Conservation (phyloP, 495 filamentous ascomycete species). For the Penicillium arizonense region DNA sequence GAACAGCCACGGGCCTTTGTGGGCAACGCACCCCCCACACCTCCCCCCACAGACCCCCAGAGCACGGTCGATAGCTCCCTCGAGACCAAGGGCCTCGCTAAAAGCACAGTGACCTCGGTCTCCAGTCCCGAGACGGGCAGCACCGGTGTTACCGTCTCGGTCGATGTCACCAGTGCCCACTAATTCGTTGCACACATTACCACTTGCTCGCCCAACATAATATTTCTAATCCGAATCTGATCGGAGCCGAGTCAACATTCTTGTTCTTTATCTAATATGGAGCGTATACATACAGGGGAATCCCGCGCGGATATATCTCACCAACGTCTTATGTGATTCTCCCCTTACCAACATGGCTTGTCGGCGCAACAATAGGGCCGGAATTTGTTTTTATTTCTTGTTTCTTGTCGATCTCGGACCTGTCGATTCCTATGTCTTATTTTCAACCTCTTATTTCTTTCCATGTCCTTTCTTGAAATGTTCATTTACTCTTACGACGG, state of each 20-base stretch:
- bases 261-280: conserved; percentile 37
- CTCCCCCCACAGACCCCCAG: conserved; percentile 43
- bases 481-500: conserved; percentile 24
- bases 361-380: conserved; percentile 37
- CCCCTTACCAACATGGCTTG: conserved; percentile 34
- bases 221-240: conserved; percentile 28
- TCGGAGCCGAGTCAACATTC: conserved; percentile 18
- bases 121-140: conserved; percentile 32
- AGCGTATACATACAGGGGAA: conserved; percentile 45
- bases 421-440: conserved; percentile 9
- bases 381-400: conserved; percentile 22
- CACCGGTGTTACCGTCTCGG: conserved; percentile 30
- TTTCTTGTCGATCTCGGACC: conserved; percentile 21
- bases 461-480: conserved; percentile 15
- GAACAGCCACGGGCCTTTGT: conserved; percentile 31
- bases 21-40: conserved; percentile 43
- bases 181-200: conserved; percentile 28
- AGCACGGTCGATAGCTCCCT: conserved; percentile 28
- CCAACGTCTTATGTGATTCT: conserved; percentile 18
- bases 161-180: conserved; percentile 28
- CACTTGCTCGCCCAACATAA: conserved; percentile 39
- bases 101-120: conserved; percentile 35
- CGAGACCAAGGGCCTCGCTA: conserved; percentile 33
- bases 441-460: conserved; percentile 17
- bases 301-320: conserved; percentile 33